Evolutionary conservation across 2,329 filamentous ascomycete genomes (phyloP).

Genomic region (Fusarium citri): DNA sequence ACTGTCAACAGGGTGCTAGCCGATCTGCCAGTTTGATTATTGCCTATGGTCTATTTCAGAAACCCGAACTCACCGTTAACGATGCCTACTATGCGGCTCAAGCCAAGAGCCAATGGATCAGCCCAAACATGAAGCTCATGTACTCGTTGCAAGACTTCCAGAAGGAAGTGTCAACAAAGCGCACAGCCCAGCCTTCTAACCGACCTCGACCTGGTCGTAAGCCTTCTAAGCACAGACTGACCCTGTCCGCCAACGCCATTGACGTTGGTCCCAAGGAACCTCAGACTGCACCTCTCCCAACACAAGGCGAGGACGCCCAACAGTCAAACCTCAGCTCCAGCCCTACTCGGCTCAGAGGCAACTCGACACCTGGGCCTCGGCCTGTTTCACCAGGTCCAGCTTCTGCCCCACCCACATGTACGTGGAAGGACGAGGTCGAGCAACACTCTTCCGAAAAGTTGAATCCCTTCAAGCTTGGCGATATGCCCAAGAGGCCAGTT

Average conservation of each 20-base stretch:
- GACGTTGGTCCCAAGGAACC: conserved; percentile 66
- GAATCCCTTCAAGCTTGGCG: conserved; percentile 36
- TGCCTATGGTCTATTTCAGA: conserved; percentile 84
- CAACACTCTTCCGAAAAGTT: conserved; percentile 49
- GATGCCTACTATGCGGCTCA: conserved; percentile 87
- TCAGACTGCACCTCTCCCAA: conserved; percentile 69
- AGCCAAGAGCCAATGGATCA: conserved; percentile 86
- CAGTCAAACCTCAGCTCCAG: conserved; percentile 55
- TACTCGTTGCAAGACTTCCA: conserved; percentile 89
- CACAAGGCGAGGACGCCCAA: conserved; percentile 60
- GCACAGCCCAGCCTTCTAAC: conserved; percentile 59
- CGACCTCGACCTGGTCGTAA: conserved; percentile 64
- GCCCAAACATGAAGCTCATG: conserved; percentile 91
- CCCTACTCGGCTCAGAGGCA: conserved; percentile 61
- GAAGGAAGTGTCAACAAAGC: conserved; percentile 68
- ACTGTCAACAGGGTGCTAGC: conserved; percentile 89
- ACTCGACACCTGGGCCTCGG: conserved; percentile 64
- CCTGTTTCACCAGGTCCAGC: conserved; percentile 71
- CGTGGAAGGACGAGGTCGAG: conserved; percentile 65
- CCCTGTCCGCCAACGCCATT: conserved; percentile 69
- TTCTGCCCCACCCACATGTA: conserved; percentile 73
- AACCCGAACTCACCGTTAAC: conserved; percentile 80
- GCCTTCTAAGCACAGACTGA: conserved; percentile 69
- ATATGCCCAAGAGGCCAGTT: conserved; percentile 52
- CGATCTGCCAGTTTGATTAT: conserved; percentile 88